Evolutionary conservation across 305 asterid genomes (phyloP).

Genomic region (Fraxinus ornus): DNA sequence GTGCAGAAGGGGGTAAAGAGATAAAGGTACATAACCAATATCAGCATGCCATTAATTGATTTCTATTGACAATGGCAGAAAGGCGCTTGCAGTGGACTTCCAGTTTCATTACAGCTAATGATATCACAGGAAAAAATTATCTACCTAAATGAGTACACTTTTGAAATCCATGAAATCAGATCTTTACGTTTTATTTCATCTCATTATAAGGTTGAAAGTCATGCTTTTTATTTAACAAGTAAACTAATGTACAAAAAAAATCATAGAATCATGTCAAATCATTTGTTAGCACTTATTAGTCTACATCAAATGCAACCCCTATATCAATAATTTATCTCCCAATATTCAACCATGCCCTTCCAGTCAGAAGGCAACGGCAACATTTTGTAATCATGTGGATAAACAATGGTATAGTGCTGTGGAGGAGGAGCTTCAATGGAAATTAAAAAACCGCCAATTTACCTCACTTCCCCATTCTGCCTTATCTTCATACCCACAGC

Average conservation of each 20-base stretch:
- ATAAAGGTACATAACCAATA: neutral
- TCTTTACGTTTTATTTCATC: neutral
- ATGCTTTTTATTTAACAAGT: neutral
- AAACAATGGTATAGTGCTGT: neutral
- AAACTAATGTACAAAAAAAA: neutral
- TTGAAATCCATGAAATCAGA: neutral
- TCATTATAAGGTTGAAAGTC: neutral
- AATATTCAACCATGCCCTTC: neutral
- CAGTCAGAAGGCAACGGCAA: neutral
- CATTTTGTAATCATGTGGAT: neutral
- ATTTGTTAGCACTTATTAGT: neutral
- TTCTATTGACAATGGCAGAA: neutral
- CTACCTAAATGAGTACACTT: neutral
- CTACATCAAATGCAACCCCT: neutral
- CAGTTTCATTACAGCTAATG: neutral
- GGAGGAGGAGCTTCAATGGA: neutral
- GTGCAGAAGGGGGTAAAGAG: neutral
- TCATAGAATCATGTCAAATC: neutral
- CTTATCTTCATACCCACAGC: slow-evolving; percentile 97
- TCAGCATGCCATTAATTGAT: neutral
- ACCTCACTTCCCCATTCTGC: slow-evolving; percentile 99
- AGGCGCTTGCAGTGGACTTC: neutral
- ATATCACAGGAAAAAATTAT: neutral
- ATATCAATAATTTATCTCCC: neutral
- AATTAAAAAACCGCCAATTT: slow-evolving; percentile 10